Percentiles rank a stretch among this genome's conserved stretches.
phyloP scores from a whole-genome alignment of 352 stramenopile genomes.

The Phytopythium montanum region DNA sequence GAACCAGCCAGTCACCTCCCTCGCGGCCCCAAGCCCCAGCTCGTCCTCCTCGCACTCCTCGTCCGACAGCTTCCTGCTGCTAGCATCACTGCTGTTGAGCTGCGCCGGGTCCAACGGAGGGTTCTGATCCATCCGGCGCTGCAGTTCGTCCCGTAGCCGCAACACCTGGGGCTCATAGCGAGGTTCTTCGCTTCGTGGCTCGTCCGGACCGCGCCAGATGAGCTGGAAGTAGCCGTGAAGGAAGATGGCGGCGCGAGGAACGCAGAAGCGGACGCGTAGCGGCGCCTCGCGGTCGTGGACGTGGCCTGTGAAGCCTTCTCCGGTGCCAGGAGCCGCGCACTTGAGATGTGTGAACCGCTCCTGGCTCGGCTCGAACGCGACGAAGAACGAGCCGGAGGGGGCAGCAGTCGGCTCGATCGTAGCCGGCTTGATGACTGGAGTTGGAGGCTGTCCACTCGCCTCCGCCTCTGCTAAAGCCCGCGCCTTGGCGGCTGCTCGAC shows the following conservation, averaged over 20 bases:
- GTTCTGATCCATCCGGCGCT: slow-evolving; percentile 10
- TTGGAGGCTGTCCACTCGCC: neutral
- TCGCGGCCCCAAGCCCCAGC: neutral
- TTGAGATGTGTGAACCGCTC: slow-evolving; percentile 25
- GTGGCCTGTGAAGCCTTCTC: slow-evolving; percentile 19
- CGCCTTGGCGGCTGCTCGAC: neutral
- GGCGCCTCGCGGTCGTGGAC: slow-evolving; percentile 35
- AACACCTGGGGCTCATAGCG: slow-evolving; percentile 40
- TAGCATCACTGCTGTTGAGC: neutral
- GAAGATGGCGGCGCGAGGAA: slow-evolving; percentile 37
- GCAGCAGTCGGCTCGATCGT: neutral
- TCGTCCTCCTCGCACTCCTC: slow-evolving; percentile 16
- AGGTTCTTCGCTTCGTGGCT: slow-evolving; percentile 49
- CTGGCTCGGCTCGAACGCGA: slow-evolving; percentile 37
- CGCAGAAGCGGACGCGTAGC: slow-evolving; percentile 40
- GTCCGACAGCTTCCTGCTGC: slow-evolving; percentile 4
- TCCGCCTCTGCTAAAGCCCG: slow-evolving; percentile 1
- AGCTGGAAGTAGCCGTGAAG: slow-evolving; percentile 64
- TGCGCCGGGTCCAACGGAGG: slow-evolving; percentile 23
- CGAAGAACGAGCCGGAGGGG: slow-evolving; percentile 21
- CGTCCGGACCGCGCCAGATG: slow-evolving; percentile 43
- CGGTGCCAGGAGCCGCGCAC: neutral
- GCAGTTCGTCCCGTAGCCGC: slow-evolving; percentile 33
- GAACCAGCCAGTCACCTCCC: slow-evolving; percentile 34
- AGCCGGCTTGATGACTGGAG: neutral